Base-by-base conservation (phyloP, 371 early-diverging fungal genomes). In the Conidiobolus incongruus region DNA sequence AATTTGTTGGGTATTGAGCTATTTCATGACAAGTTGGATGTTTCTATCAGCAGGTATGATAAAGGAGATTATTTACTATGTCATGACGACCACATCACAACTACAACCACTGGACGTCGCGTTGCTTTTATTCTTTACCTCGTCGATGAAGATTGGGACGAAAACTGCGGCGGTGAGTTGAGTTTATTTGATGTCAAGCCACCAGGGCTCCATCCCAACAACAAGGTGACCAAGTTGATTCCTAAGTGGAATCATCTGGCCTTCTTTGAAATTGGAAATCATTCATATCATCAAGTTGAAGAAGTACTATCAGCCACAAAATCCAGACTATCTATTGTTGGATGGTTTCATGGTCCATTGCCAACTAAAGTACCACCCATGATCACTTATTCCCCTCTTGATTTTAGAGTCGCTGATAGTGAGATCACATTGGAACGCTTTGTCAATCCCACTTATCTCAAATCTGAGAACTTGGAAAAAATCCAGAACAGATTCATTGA, bases 71-170 rank as follows among this genome's bases (percentile, higher is more conserved):
- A 72, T 36, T 41, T 77, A 23, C 52, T 73, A 8, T 77, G 78
- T 45, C 78, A 77, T 38, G 78, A 77, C 40, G 78, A 77, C 38
- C 73, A 69, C 46, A 68, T 77, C 41, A 63, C 65, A 37, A 60
- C 62, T 16, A 39, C 40, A 2, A 30, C 11, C 4, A 46, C 60
- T 28, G 65, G 70, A 2, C 65, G 78, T 21, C 59, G 65, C 35
- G 65, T 77, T 24, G 78, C 78, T 2, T 77, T 70, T 49, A 75
- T 77, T 32, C 49, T 77, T 7, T 77, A 77, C 38, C 50, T 77
- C 23, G 72, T 73, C n/a, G 70, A 71, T 29, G 68, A 66, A 21
- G 60, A 62, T 30, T 77, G 77, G 77, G 39, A 46, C 16, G 58
- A 52, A 19, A 56, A 47, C 1, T 70, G 72, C n/a, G 75, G 72